Base-by-base conservation (phyloP, 805 yeast species). In the Jamesozyma hellenica region DNA sequence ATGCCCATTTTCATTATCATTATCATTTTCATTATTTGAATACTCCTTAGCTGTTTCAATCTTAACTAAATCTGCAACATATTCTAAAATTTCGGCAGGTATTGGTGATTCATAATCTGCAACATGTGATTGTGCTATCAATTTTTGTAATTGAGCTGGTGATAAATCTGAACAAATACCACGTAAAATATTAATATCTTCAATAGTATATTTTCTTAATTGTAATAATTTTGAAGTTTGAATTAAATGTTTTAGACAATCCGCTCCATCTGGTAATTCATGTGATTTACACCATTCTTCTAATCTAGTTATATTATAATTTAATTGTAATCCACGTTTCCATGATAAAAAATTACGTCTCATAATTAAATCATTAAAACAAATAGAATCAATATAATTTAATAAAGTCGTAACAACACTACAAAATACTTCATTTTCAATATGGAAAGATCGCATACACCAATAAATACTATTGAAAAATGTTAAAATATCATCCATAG, bases 271-370 rank as follows among this genome's bases (percentile, higher is more conserved):
- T 37, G 82, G 82, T 46, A 92, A 76, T 38, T 82, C 88, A 60
- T 90, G 96, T 7, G 86, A 77, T 66, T 86, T 90, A 64, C 97
- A 90, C 98, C 98, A 92, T 66, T 92, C 99, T 62, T 87, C 96
- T 53, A 92, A 72, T 55, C 97, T 76, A 3, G 98, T 92, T 40
- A 88, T 94, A 61, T 92, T 92, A 66, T 92, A 92, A 61, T 87
- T 92, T 64, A 92, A 77, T 65, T 92, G 98, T 51, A 92, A 72
- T 35, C 97, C 97, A 58, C 98, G 81, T 67, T 90, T 92, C 98
- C 98, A 92, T 10, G 95, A 82, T 57, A 90, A 67, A 66, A 90
- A 94, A 65, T 79, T 82, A 63, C 95, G 77, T 67, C 96, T 79
- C 94, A 88, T 83, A 36, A 94, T 77, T 64, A 92, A 69, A 60